Percentiles rank a stretch among this genome's conserved stretches.
phyloP scores from a whole-genome alignment of 2,329 filamentous ascomycete species.

The Cryphonectria carpinicola region DNA sequence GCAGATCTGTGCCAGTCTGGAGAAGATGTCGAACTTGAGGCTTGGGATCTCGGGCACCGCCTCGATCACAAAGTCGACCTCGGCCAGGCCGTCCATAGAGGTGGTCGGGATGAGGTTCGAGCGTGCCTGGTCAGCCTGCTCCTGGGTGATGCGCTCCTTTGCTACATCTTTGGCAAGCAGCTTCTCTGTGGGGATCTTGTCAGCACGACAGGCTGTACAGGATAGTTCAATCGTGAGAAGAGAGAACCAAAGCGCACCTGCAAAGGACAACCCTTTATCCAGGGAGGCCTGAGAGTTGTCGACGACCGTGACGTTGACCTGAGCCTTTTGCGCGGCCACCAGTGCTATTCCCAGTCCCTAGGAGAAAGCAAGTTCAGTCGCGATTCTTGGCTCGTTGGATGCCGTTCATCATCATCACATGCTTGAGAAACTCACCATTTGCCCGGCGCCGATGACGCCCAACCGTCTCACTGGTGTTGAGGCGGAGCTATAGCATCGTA shows the following conservation, averaged over 20 bases:
- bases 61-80: constrained; percentile 97
- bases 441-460: constrained; percentile 91
- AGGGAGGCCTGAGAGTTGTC: constrained; percentile 84
- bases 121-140: constrained; percentile 75
- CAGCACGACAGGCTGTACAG: neutral
- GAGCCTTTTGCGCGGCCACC: constrained; percentile 83
- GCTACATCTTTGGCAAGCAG: constrained; percentile 89
- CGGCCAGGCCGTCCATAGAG: constrained; percentile 74
- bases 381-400: neutral
- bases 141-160: constrained; percentile 83
- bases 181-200: constrained; percentile 66
- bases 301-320: constrained; percentile 82
- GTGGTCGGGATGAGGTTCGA: constrained; percentile 72
- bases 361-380: constrained; percentile 35
- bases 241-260: constrained; percentile 58
- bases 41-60: constrained; percentile 90
- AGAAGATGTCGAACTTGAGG: constrained; percentile 88
- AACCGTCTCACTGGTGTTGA: constrained; percentile 81
- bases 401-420: constrained; percentile 43
- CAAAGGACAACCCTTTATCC: constrained; percentile 88
- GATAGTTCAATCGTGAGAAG: neutral
- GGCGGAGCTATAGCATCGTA: constrained; percentile 70
- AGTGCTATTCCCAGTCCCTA: constrained; percentile 97
- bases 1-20: constrained; percentile 78
- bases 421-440: constrained; percentile 72